Evolutionary conservation across 1,284 basidiomycete genomes (phyloP).

Genomic region (Rhodotorula mucilaginosa): DNA sequence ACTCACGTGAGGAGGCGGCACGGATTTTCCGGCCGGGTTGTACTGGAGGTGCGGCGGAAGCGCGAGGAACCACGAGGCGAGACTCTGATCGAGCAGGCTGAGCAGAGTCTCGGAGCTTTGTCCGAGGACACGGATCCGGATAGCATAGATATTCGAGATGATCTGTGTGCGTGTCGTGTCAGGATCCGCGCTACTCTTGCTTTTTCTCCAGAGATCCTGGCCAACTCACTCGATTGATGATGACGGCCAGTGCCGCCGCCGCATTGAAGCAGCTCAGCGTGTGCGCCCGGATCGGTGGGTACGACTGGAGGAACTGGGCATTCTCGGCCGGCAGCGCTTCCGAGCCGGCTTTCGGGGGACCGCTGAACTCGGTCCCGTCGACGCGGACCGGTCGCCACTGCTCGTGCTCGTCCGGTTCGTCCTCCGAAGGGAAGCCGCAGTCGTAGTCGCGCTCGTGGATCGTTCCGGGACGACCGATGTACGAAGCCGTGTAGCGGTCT

Average conservation of each 20-base stretch:
- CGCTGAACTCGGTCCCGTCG: constrained; percentile 43
- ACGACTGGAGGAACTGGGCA: constrained; percentile 11
- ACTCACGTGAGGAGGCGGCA: constrained; percentile 40
- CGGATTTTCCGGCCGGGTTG: constrained; percentile 39
- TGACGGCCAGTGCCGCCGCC: constrained; percentile 59
- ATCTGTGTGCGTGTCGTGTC: constrained; percentile 54
- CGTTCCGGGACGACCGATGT: constrained; percentile 65
- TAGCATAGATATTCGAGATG: constrained; percentile 70
- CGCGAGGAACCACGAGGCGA: constrained; percentile 75
- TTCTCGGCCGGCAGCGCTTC: constrained; percentile 21
- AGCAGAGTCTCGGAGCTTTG: constrained; percentile 58
- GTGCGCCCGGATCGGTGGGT: constrained; percentile 47
- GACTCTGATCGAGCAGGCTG: constrained; percentile 60
- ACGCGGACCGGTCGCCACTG: constrained; percentile 44
- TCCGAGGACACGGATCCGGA: constrained; percentile 57
- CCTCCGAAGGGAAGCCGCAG: constrained; percentile 63
- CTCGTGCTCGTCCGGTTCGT: constrained; percentile 56
- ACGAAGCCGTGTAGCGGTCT: constrained; percentile 65
- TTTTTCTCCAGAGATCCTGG: not conserved
- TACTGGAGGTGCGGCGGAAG: constrained; percentile 65
- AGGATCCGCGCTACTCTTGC: not conserved
- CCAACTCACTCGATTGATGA: constrained; percentile 36
- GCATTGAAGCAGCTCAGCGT: constrained; percentile 74
- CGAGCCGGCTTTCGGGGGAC: constrained; percentile 26
- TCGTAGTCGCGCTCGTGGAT: constrained; percentile 79